Base-by-base conservation (phyloP, 106 monocot genomes). In the Vanilla planifolia region DNA sequence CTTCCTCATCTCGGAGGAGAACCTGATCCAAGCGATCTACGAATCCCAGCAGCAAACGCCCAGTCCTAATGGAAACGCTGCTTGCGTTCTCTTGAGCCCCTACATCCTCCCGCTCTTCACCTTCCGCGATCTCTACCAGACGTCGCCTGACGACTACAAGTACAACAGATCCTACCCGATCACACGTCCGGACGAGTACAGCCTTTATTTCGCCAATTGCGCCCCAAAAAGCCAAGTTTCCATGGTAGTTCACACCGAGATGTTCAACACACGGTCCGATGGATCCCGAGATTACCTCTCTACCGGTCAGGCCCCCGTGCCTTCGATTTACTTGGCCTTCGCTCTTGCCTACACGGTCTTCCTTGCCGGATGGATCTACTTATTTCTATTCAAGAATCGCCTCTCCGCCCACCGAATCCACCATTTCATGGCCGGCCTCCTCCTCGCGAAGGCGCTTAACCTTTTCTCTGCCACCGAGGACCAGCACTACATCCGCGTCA, bases 381-480 rank as follows among this genome's bases (percentile, higher is more conserved):
- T 75, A 35, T 71, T 72, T 34, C 27, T 83, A 34, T 19, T 80
- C 43, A 78, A 71, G 71, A 76, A 78, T 68, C 77, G 80, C 16
- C 55, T 63, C 37, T 65, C 55, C 47, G n/a, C 67, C 15, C 94
- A 95, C 74, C 60, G 69, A 46, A 95, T 95, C 72, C 94, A 95
- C 50, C 64, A 76, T 59, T 48, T 95, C 41, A 95, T 95, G 94
- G 78, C 80, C 10, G 80, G 67, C 14, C 73, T 95, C 19, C 83
- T 95, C 27, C 53, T 86, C 11, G 66, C 64, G 20, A 86, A 82
- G 37, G 77, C 76, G 8, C 70, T 95, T 62, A 75, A 86, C 46
- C 67, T 89, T 25, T 20, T 89, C 43, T 89, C 71, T 32, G 94
- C 89, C 5, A 83, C 94, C 8, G 89, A 89, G 73, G 89, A 95